These are phyloP conservation scores for Hevea brasiliensis DNA, from an alignment of 345 rosid genomes.

Conservation along the genomic window DNA sequence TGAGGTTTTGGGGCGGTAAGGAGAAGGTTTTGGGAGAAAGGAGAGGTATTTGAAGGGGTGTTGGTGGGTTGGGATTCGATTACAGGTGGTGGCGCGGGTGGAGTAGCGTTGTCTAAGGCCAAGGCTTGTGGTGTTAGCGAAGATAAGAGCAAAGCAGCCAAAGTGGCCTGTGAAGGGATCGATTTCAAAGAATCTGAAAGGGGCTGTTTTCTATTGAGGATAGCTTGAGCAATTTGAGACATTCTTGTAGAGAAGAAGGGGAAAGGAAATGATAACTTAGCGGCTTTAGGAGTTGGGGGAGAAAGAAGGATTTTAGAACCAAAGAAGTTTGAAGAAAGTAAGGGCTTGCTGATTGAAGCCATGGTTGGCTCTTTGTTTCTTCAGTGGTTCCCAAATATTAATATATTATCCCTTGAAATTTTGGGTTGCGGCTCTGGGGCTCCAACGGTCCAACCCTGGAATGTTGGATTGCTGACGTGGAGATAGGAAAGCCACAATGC, in stretches of 20 bases:
- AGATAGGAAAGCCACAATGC: not conserved
- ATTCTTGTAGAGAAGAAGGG: constrained; percentile 25
- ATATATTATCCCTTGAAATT: not conserved
- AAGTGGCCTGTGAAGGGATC: constrained; percentile 37
- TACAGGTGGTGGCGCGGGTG: constrained; percentile 36
- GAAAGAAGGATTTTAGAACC: constrained; percentile 40
- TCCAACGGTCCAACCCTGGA: not conserved
- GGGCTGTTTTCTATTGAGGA: constrained; percentile 25
- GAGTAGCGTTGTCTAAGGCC: constrained; percentile 45
- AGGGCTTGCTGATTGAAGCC: constrained; percentile 38
- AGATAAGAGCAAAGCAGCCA: constrained; percentile 54
- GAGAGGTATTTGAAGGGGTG: constrained; percentile 38
- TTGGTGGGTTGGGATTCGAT: constrained; percentile 49
- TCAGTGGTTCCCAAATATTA: not conserved
- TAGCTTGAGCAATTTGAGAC: constrained; percentile 21
- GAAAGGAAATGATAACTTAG: constrained; percentile 21
- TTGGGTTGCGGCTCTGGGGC: not conserved
- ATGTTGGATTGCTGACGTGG: not conserved
- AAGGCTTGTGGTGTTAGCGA: constrained; percentile 51
- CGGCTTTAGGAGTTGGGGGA: constrained; percentile 60
- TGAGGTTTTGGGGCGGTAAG: constrained; percentile 64
- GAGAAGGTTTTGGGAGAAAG: constrained; percentile 49
- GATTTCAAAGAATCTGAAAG: constrained; percentile 20
- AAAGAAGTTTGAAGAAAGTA: constrained; percentile 45
- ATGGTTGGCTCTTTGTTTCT: constrained; percentile 9